Percentiles rank a stretch among this genome's conserved stretches.
Evolutionary conservation across 495 filamentous ascomycete species (phyloP).

Genomic region (Podospora pseudoanserina): DNA sequence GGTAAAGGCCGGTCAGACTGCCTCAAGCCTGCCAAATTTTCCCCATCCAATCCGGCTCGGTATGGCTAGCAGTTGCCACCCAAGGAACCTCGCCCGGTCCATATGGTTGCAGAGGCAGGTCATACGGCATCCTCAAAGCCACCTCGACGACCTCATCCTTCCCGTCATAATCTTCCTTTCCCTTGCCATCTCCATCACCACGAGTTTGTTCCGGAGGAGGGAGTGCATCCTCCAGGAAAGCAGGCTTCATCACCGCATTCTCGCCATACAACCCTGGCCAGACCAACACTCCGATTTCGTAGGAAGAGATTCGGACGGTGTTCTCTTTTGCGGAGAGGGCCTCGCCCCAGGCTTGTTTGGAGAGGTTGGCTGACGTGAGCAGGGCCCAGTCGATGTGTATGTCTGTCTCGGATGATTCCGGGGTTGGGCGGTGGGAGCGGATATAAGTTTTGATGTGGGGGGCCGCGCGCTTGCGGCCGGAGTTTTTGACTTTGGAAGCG

Average conservation of each 20-base stretch:
- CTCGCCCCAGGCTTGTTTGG: slow-evolving; percentile 88
- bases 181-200: slow-evolving; percentile 4
- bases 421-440: slow-evolving; percentile 45
- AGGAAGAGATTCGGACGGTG: slow-evolving; percentile 70
- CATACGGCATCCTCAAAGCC: slow-evolving; percentile 79
- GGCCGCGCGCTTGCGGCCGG: slow-evolving; percentile 70
- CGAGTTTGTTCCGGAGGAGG: neutral
- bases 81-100: slow-evolving; percentile 63
- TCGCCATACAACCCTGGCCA: slow-evolving; percentile 68
- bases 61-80: slow-evolving; percentile 64
- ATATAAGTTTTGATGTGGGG: slow-evolving; percentile 93
- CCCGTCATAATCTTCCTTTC: slow-evolving; percentile 7
- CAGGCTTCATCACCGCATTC: slow-evolving; percentile 61
- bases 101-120: slow-evolving; percentile 69
- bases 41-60: slow-evolving; percentile 68
- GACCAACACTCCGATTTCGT: slow-evolving; percentile 80
- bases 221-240: slow-evolving; percentile 60
- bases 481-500: slow-evolving; percentile 23
- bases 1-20: neutral
- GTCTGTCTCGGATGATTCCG: neutral
- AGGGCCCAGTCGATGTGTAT: neutral
- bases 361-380: slow-evolving; percentile 41
- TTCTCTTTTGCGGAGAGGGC: slow-evolving; percentile 43
- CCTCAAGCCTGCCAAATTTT: neutral
- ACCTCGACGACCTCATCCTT: slow-evolving; percentile 39